A percentile compares a stretch with the other conserved stretches of the same genome.
Conservation (phyloP, 2,329 filamentous ascomycete genomes). For the Epicoccum nigrum region DNA sequence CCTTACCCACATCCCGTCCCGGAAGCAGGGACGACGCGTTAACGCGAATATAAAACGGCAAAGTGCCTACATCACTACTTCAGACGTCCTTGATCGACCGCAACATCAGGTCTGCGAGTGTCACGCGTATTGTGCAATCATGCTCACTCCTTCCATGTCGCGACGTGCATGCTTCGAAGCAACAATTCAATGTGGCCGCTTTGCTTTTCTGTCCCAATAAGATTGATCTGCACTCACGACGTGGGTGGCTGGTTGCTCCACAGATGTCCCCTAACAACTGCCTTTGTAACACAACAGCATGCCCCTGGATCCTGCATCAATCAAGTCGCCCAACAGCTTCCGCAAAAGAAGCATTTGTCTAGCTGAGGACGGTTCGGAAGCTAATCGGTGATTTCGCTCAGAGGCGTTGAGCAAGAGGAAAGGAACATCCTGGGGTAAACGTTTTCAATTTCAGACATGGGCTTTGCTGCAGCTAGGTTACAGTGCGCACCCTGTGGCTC, state of each 20-base stretch:
- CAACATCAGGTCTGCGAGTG: neutral
- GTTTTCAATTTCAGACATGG: neutral
- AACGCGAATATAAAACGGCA: constrained; percentile 14
- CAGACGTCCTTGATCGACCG: neutral
- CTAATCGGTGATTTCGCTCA: neutral
- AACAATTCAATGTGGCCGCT: neutral
- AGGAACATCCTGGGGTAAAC: neutral
- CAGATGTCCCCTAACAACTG: neutral
- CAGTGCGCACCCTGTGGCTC: neutral
- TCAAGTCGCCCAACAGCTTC: neutral
- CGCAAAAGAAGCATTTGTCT: neutral
- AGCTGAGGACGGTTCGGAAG: neutral
- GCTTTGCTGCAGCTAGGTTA: neutral
- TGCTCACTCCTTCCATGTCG: neutral
- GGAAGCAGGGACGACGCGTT: constrained; percentile 5
- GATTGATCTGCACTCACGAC: neutral
- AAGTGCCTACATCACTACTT: constrained; percentile 4
- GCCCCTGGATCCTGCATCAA: constrained; percentile 11
- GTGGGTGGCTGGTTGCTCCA: constrained; percentile 8
- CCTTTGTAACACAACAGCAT: neutral
- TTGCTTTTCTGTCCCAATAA: neutral
- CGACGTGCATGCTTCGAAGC: neutral
- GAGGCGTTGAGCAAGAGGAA: neutral
- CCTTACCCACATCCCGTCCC: constrained; percentile 5
- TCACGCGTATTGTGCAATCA: constrained; percentile 4